phyloP scores from a whole-genome alignment of 2,329 filamentous ascomycete species.

The Pseudogymnoascus pannorum region DNA sequence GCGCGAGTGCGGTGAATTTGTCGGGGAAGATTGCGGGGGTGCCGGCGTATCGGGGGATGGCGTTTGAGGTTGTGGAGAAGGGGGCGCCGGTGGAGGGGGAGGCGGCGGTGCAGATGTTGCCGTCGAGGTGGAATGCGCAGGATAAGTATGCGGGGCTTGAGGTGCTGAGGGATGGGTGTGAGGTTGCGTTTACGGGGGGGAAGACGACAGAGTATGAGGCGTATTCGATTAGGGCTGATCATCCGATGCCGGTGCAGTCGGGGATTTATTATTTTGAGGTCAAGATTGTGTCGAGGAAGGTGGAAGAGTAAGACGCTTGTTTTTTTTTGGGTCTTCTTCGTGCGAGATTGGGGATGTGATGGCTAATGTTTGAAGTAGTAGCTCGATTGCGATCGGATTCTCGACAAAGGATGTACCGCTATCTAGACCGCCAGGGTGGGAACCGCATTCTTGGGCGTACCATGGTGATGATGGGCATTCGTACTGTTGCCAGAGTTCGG shows the following conservation, averaged over 20 bases:
- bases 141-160: conserved; percentile 72
- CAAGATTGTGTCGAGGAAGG: conserved; percentile 55
- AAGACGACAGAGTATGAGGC: conserved; percentile 62
- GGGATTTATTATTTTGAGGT: conserved; percentile 94
- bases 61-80: conserved; percentile 79
- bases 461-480: conserved; percentile 61
- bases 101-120: conserved; percentile 60
- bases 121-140: conserved; percentile 71
- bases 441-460: conserved; percentile 61
- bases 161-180: conserved; percentile 63
- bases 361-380: conserved; percentile 32
- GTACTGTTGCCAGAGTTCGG: conserved; percentile 49
- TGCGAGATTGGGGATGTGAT: conserved; percentile 12
- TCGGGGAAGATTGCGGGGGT: conserved; percentile 52
- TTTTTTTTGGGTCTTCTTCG: conserved; percentile 4
- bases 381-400: conserved; percentile 57
- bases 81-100: conserved; percentile 54
- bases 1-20: conserved; percentile 46
- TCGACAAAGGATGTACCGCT: conserved; percentile 46
- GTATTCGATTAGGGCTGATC: conserved; percentile 72
- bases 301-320: conserved; percentile 63
- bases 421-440: conserved; percentile 56
- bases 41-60: conserved; percentile 65
- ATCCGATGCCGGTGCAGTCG: conserved; percentile 80
- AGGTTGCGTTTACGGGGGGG: conserved; percentile 49